These are phyloP conservation scores for Diaporthe caulivora DNA, from an alignment of 2,329 filamentous ascomycete genomes.

Conservation along the genomic window DNA sequence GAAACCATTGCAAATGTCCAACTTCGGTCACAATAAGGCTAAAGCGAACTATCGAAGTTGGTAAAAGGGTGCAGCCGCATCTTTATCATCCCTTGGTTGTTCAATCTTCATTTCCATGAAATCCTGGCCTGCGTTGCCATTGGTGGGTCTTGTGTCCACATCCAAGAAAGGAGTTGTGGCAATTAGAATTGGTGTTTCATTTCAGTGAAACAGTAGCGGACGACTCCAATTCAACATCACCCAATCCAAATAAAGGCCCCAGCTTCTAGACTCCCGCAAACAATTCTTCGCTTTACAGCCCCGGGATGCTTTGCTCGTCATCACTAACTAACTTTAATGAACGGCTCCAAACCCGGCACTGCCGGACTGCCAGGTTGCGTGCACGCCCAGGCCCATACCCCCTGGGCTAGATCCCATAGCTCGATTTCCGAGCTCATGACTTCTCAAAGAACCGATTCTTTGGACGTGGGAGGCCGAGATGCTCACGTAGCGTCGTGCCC, in stretches of 20 bases:
- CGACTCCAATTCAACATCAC: slow-evolving; percentile 14
- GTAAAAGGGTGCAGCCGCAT: neutral
- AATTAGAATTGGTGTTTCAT: slow-evolving; percentile 36
- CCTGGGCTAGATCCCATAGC: neutral
- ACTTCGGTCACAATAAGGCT: neutral
- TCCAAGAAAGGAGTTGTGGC: slow-evolving; percentile 15
- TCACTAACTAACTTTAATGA: neutral
- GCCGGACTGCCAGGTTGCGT: neutral
- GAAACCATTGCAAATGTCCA: neutral
- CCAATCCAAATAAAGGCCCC: neutral
- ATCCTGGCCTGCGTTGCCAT: neutral
- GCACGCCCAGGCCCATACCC: neutral
- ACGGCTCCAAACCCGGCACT: neutral
- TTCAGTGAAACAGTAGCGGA: slow-evolving; percentile 36
- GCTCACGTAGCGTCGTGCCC: slow-evolving; percentile 65
- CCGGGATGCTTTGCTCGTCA: neutral
- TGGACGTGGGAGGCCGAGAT: slow-evolving; percentile 64
- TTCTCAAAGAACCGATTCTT: slow-evolving; percentile 51
- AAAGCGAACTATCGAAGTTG: neutral
- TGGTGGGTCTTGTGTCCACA: slow-evolving; percentile 31
- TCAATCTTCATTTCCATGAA: slow-evolving; percentile 1
- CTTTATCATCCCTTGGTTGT: neutral
- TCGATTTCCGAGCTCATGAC: neutral
- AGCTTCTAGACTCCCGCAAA: neutral
- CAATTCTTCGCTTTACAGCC: neutral